A percentile compares a stretch with the other conserved stretches of the same genome.
phyloP scores from a whole-genome alignment of 805 yeast species.

The Candida boleticola region DNA sequence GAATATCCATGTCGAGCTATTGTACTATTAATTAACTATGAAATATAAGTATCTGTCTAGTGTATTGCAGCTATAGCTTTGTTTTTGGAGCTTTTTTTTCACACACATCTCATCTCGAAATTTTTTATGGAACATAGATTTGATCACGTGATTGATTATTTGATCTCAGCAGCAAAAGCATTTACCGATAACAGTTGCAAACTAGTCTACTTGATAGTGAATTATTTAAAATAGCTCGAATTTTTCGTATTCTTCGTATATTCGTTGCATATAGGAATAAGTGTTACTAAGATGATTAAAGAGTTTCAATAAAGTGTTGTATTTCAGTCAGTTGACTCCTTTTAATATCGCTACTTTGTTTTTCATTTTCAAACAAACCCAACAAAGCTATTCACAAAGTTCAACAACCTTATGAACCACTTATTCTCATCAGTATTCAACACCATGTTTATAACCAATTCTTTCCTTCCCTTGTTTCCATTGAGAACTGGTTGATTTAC shows the following conservation, averaged over 20 bases:
- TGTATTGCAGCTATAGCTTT: too few relatives aligned
- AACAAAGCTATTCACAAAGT: slow-evolving; percentile 37
- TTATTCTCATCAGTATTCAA: slow-evolving; percentile 42
- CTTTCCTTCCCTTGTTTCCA: slow-evolving; percentile 24
- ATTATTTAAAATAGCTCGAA: too few relatives aligned
- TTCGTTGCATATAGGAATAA: not conserved
- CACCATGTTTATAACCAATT: slow-evolving; percentile 42
- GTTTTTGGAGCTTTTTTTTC: slow-evolving; percentile 2
- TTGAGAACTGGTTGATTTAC: slow-evolving; percentile 28
- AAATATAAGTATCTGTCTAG: too few relatives aligned
- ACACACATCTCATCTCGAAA: slow-evolving; percentile 16
- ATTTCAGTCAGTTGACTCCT: too few relatives aligned
- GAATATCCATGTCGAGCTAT: slow-evolving; percentile 58
- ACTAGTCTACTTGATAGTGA: too few relatives aligned
- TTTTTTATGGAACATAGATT: slow-evolving; percentile 14
- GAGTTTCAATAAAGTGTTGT: too few relatives aligned
- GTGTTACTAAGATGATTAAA: too few relatives aligned
- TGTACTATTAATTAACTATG: too few relatives aligned
- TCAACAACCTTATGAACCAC: slow-evolving; percentile 41
- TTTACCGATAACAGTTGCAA: too few relatives aligned
- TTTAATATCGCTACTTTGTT: too few relatives aligned
- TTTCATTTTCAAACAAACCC: slow-evolving; percentile 32
- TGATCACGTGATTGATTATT: slow-evolving; percentile 3
- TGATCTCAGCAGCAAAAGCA: too few relatives aligned
- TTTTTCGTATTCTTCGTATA: not conserved